Evolutionary conservation across 1,139 yeast genomes (phyloP), one percentile per base, ranked within the genome.

Genomic region (Yamadazyma buinensis): DNA sequence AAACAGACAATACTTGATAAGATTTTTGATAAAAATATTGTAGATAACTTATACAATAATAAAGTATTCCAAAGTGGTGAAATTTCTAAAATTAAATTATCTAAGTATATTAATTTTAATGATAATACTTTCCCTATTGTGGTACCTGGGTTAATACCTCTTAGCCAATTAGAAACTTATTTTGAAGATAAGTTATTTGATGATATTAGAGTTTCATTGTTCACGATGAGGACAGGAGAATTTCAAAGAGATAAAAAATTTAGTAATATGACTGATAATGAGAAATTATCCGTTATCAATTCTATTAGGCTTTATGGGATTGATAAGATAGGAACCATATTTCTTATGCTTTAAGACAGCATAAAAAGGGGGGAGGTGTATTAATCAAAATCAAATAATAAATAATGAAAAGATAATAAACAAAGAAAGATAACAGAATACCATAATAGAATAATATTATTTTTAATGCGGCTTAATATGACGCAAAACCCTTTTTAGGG

Each of bases 71-170:
- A 39, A 7, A 39, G 39, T 1, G 64, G 72, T 1, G 48, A 54
- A 30, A 43, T 40, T 7, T 52, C 59, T 4, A 44, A 51, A 4
- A 39, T 46, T 6, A 36, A 45, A 3, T 40, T 72, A 8, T 33
- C 36, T 3, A 36, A 47, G 8, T 34, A 43, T 10, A 55, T 54
- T 1, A 43, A 61, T 28, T 29, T 42, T 9, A 33, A 31, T 12
- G 35, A 33, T 10, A 19, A 30, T 7, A 25, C 29, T 6, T 17
- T 74, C 3, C 81, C 81, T 0, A 47, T 48, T 15, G 71, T 75
- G 2, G 50, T 72, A 1, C 81, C 82, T 0, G 82, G 83, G 0
- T 41, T 74, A 1, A 51, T 69, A 13, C 80, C 84, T 1, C 37
- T 77, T 25, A 47, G 59, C 54, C 80, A 77, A 44, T 46, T 77